Base-by-base conservation (phyloP, 257 asterid genomes). In the Solanum dulcamara region DNA sequence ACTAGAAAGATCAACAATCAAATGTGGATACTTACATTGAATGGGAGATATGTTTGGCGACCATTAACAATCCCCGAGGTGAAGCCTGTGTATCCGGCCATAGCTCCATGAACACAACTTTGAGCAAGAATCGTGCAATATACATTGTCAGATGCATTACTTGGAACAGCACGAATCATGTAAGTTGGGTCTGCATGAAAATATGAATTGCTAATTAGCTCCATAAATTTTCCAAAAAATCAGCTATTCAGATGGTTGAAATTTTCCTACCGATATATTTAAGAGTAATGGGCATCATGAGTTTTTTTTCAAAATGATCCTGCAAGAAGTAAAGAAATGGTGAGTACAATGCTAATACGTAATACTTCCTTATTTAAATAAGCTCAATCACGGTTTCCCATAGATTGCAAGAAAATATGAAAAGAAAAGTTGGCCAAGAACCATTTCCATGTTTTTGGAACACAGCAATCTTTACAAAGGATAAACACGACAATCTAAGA, bases 111-210 rank as follows among this genome's bases (percentile, higher is more conserved):
- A 46, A 91, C 92, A 83, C 89, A 83, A 88, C 93, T 89, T 89
- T 91, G 93, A 72, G 93, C 93, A 86, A 91, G 92, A 82, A 91
- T 89, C 28, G 93, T 88, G 87, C 93, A 91, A 86, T 91, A 87
- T 38, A 91, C 93, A 53, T 88, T 91, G 86, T 91, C 93, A 81
- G 92, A 89, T 35, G 93, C 93, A 83, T 89, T 91, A 86, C 93
- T 89, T 71, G 93, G 92, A 72, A 91, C 89, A n/a, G 93, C 92
- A 72, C 92, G 92, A 44, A 91, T 88, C 93, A 91, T 91, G 85
- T 91, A 91, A 44, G 93, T 91, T 10, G 93, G 93, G 83, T 91
- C 92, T 89, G 90, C 86, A 74, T 71, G 71, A 84, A 57, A 57
- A 48, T 48, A 24, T 79, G 28, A 79, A 48, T 46, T 28, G 64